phyloP scores from a whole-genome alignment of 2,329 filamentous ascomycete species.

The Aspergillus pseudoterreus region DNA sequence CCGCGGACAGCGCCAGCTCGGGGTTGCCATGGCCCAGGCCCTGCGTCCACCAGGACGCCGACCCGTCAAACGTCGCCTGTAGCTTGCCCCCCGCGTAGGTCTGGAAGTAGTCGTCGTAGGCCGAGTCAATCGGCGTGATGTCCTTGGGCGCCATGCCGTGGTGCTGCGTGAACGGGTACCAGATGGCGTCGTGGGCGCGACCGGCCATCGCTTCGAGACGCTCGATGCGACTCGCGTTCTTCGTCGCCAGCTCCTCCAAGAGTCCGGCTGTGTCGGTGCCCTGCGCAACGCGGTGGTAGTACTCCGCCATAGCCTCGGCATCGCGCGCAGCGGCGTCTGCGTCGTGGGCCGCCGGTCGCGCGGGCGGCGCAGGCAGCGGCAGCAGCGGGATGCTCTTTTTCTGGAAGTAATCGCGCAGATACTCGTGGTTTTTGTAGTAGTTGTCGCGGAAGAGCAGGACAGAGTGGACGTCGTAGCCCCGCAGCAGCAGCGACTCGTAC shows the following conservation, averaged over 20 bases:
- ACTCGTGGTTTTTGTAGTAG: slow-evolving; percentile 64
- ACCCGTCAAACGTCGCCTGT: slow-evolving; percentile 72
- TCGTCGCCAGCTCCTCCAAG: slow-evolving; percentile 50
- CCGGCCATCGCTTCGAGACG: slow-evolving; percentile 59
- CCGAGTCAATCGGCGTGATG: slow-evolving; percentile 75
- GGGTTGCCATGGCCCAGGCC: slow-evolving; percentile 78
- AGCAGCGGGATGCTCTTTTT: slow-evolving; percentile 56
- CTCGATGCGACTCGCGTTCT: slow-evolving; percentile 55
- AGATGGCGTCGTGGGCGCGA: slow-evolving; percentile 63
- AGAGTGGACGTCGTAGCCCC: slow-evolving; percentile 72
- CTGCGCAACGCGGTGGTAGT: slow-evolving; percentile 55
- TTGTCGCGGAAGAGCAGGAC: slow-evolving; percentile 66
- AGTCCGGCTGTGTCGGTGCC: slow-evolving; percentile 42
- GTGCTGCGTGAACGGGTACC: slow-evolving; percentile 88
- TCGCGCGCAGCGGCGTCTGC: slow-evolving; percentile 46
- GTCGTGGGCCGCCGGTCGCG: slow-evolving; percentile 26
- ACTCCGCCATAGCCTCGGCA: slow-evolving; percentile 55
- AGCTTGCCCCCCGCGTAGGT: slow-evolving; percentile 50
- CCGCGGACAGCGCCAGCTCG: slow-evolving; percentile 66
- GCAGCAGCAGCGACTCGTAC: slow-evolving; percentile 71
- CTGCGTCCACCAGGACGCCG: slow-evolving; percentile 90
- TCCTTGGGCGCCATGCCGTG: slow-evolving; percentile 57
- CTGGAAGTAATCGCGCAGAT: slow-evolving; percentile 65
- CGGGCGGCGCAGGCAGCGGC: slow-evolving; percentile 58
- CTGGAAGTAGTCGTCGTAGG: slow-evolving; percentile 75